phyloP scores from a whole-genome alignment of 2,329 filamentous ascomycete species.

The Curvularia sp. region DNA sequence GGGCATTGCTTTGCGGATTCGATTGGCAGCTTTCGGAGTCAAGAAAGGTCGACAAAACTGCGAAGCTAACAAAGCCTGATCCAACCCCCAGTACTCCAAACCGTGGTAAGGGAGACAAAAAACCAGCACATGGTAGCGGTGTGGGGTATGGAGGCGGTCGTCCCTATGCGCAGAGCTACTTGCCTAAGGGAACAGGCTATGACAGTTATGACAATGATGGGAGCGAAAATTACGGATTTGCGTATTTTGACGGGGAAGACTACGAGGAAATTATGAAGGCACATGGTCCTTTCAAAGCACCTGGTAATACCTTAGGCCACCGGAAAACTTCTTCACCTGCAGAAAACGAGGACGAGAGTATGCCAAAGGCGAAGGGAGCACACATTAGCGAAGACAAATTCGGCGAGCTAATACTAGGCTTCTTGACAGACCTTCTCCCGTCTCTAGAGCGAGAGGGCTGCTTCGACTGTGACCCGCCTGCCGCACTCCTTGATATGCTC shows the following conservation, averaged over 20 bases:
- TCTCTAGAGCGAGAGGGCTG: conserved; percentile 23
- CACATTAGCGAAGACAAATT: conserved; percentile 24
- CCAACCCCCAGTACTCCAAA: neutral
- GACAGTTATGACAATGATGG: conserved; percentile 5
- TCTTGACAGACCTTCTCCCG: conserved; percentile 39
- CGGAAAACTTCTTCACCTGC: neutral
- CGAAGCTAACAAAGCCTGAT: neutral
- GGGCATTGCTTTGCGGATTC: conserved; percentile 49
- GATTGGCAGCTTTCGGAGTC: conserved; percentile 37
- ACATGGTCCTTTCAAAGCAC: neutral
- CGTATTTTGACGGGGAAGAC: too few relatives aligned
- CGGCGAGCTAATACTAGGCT: conserved; percentile 18
- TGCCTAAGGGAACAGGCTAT: conserved; percentile 25
- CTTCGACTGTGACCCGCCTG: conserved; percentile 45
- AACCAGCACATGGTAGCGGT: conserved; percentile 1
- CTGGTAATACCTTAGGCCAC: neutral
- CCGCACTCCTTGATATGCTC: conserved; percentile 45
- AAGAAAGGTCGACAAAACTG: conserved; percentile 1
- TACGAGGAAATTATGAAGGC: neutral
- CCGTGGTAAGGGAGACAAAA: conserved; percentile 7
- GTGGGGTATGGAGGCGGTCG: conserved; percentile 12
- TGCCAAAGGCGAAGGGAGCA: conserved; percentile 19
- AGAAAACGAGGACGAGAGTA: neutral
- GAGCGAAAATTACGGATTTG: neutral
- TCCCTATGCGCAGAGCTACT: neutral